Base-by-base conservation (phyloP, 352 stramenopile species). In the Thalassiosira mediterranea region DNA sequence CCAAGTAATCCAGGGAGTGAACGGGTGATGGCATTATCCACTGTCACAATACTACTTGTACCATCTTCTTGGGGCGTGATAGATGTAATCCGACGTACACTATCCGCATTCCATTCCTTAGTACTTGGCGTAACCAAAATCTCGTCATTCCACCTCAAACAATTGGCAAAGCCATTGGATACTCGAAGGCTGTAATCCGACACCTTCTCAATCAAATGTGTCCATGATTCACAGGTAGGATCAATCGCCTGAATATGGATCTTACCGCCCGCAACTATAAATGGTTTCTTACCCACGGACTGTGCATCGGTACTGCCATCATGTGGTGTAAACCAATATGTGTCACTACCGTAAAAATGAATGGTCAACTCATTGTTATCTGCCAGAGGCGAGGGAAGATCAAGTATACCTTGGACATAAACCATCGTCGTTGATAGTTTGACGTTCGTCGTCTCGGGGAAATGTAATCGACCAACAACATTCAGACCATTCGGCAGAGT, bases 81-180 rank as follows among this genome's bases (percentile, higher is more conserved):
- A 49, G 40, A 49, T 19, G 40, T 19, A 49, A 49, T 49, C n/a
- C 0, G 17, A 2, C 17, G n/a, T 49, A 23, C 23, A n/a, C 23
- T 49, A 49, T 49, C 40, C 17, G 17, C 40, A 49, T 49, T 8
- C 40, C 40, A 49, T 4, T 49, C 23, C n/a, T n/a, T 49, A n/a
- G 40, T 49, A 49, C 40, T 49, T 23, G 40, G 23, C 23, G 40
- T 7, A 10, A 49, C 23, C 17, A 49, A 19, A 49, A 49, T 0
- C 7, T 49, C 40, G 10, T 49, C 40, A 23, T 19, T 19, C 3
- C n/a, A 2, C 17, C 23, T 49, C n/a, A 49, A n/a, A 3, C 40
- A 49, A 2, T n/a, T 23, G 23, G 40, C 40, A 49, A 49, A 49
- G 1, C 4, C 40, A 0, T n/a, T n/a, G 23, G 17, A n/a, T 19